Evolutionary conservation across 2,329 filamentous ascomycete genomes (phyloP).

Genomic region (Fusarium napiforme): DNA sequence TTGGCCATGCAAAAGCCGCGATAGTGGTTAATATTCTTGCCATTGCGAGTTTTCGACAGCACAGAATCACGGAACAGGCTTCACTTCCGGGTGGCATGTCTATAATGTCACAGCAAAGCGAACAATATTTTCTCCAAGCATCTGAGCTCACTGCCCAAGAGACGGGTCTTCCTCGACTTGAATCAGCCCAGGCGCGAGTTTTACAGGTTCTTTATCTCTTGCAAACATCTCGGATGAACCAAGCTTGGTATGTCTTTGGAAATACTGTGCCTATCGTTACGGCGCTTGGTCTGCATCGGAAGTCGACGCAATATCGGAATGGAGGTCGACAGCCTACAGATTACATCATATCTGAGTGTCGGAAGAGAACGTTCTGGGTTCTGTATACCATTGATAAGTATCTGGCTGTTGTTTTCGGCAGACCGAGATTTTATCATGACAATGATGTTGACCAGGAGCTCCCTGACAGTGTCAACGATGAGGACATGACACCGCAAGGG

Average conservation of each 20-base stretch:
- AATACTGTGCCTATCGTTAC: constrained; percentile 64
- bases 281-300: constrained; percentile 53
- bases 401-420: constrained; percentile 70
- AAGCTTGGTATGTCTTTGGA: constrained; percentile 70
- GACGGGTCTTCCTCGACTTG: constrained; percentile 63
- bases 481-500: constrained; percentile 61
- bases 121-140: constrained; percentile 56
- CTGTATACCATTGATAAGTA: constrained; percentile 72
- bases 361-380: constrained; percentile 70
- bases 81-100: not conserved
- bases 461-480: constrained; percentile 66
- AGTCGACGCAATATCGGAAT: constrained; percentile 34
- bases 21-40: constrained; percentile 62
- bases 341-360: constrained; percentile 61
- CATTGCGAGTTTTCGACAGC: constrained; percentile 49
- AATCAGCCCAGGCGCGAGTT: constrained; percentile 67
- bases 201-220: constrained; percentile 69
- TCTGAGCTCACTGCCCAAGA: constrained; percentile 57
- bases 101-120: constrained; percentile 37
- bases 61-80: constrained; percentile 19
- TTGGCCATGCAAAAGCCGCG: constrained; percentile 58
- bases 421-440: constrained; percentile 69
- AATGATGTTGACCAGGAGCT: constrained; percentile 72
- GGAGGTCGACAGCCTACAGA: constrained; percentile 43
- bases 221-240: constrained; percentile 68